phyloP scores from a whole-genome alignment of 345 rosid species.

The Jatropha curcas region DNA sequence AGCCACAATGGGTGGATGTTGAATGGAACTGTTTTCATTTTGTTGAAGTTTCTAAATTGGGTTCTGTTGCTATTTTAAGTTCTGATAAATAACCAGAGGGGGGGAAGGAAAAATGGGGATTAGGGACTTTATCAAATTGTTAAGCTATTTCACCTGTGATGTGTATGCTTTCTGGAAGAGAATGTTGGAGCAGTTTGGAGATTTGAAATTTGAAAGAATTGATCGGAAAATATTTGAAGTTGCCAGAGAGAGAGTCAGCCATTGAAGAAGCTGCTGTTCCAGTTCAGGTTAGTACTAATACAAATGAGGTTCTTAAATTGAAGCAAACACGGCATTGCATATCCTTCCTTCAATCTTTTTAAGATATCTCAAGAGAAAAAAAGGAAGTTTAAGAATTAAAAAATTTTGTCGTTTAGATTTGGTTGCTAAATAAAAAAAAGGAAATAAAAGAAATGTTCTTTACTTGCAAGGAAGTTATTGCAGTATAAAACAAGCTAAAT shows the following conservation, averaged over 20 bases:
- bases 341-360: background rate
- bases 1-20: slow-evolving; percentile 3
- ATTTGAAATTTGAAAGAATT: background rate
- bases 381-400: too few species aligned
- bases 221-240: background rate
- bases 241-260: background rate
- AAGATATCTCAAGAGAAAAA: slow-evolving; percentile 7
- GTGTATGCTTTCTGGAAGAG: too few species aligned
- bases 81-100: background rate
- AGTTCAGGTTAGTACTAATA: slow-evolving; percentile 5
- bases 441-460: slow-evolving; percentile 31
- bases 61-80: background rate
- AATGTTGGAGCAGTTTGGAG: background rate
- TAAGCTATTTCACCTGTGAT: too few species aligned
- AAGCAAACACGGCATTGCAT: background rate
- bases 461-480: slow-evolving; percentile 34
- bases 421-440: background rate
- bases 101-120: too few species aligned
- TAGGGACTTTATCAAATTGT: too few species aligned
- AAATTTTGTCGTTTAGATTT: background rate
- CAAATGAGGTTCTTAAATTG: too few species aligned
- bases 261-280: background rate
- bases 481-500: background rate
- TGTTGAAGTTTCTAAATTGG: background rate
- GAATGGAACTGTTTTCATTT: background rate